Evolutionary conservation across 495 filamentous ascomycete species (phyloP).

Genomic region (Neurospora tetrasperma): DNA sequence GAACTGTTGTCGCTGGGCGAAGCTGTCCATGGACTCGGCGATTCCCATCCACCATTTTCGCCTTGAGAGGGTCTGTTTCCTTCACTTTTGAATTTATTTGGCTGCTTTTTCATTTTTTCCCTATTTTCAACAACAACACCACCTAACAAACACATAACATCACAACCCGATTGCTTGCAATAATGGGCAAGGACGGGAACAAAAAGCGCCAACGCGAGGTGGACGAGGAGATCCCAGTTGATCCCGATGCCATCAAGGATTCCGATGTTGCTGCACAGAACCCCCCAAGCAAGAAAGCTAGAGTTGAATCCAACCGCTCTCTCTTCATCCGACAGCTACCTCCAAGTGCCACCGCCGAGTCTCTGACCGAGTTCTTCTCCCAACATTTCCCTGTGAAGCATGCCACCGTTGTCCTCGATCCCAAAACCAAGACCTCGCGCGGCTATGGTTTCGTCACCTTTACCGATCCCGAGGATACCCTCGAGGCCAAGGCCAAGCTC

Average conservation of each 20-base stretch:
- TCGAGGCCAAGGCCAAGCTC: constrained; percentile 66
- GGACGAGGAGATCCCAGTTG: constrained; percentile 6
- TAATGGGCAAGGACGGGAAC: constrained; percentile 24
- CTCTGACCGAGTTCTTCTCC: constrained; percentile 79
- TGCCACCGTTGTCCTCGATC: constrained; percentile 75
- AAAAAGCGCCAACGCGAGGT: constrained; percentile 27
- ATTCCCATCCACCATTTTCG: background rate
- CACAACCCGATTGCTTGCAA: background rate
- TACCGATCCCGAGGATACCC: constrained; percentile 82
- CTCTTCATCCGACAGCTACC: constrained; percentile 88
- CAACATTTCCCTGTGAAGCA: constrained; percentile 91
- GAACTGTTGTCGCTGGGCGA: background rate
- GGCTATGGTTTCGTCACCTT: constrained; percentile 97
- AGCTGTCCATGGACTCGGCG: background rate
- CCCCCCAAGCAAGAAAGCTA: constrained; percentile 33
- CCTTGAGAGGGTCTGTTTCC: background rate
- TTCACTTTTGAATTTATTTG: background rate
- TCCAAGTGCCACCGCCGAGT: constrained; percentile 65
- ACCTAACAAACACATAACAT: background rate
- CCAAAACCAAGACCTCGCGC: constrained; percentile 69
- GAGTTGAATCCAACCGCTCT: constrained; percentile 46
- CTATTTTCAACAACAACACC: background rate
- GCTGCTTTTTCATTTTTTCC: constrained; percentile 8
- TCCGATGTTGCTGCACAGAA: background rate
- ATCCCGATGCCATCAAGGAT: constrained; percentile 8